Base-by-base conservation (phyloP, 139 green algal genomes). In the Chloropicon primus region DNA sequence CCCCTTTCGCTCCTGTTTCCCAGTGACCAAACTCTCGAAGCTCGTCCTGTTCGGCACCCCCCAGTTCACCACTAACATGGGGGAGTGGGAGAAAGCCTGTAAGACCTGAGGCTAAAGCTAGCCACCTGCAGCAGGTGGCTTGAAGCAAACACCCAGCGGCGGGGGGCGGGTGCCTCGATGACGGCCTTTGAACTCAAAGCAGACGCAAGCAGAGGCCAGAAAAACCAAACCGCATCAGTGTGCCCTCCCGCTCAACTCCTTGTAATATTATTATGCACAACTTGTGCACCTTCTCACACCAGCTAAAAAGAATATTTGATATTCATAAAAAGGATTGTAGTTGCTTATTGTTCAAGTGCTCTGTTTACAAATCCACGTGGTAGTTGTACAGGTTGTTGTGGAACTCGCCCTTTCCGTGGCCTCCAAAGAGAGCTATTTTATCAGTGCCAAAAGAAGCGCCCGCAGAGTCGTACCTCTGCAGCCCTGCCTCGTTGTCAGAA, bases 11-110 rank as follows among this genome's bases (percentile, higher is more conserved):
- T 26, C 72, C 85, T 72, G 17, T 71, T 85, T 22, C 83, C 81
- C 82, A 17, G 75, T 78, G 21, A 86, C 82, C 21, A 82, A 74
- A 22, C 27, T 86, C 23, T 74, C 53, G 10, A 86, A 86, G 62
- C 24, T 86, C 21, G 25, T 27, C 3, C 26, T 86, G 24, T 71
- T 85, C 22, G 82, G 82, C 71, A 83, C 28, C 27, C 41, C 41
- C 10, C 41, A 62, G 41, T 62, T 62, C 41, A 62, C 41, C 10
- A 62, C 41, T 5, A 62, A 62, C 41, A 62, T 62, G 41, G 17
- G 17, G 10, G 41, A 62, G 41, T 62, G 41, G 41, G 41, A 62
- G 10, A 62, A 62, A 17, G 41, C 41, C 41, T 62, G 41, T 17
- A 62, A 62, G 41, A 62, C 41, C 5, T 62, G 41, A 62, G 41